These are phyloP conservation scores for Prinsepia uniflora DNA, from an alignment of 306 rosid species.

Conservation along the genomic window DNA sequence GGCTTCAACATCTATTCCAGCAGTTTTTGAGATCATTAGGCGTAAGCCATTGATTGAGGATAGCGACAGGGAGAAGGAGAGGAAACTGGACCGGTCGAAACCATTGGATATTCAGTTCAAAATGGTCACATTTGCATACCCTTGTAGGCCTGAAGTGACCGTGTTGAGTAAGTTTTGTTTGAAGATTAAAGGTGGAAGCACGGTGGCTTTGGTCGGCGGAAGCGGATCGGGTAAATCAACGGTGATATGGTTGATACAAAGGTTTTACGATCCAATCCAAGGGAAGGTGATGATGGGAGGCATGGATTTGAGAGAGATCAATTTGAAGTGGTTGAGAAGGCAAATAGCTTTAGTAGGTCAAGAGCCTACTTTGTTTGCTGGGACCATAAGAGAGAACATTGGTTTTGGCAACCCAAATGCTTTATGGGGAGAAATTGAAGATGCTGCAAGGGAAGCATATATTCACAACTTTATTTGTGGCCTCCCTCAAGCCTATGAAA, in stretches of 20 bases:
- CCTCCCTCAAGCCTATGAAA: constrained; percentile 88
- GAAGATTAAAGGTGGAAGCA: constrained; percentile 64
- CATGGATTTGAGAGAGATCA: constrained; percentile 62
- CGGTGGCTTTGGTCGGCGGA: constrained; percentile 74
- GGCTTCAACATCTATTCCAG: constrained; percentile 66
- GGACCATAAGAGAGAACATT: constrained; percentile 76
- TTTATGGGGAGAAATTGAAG: constrained; percentile 84
- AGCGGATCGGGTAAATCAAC: constrained; percentile 97
- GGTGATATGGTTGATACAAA: constrained; percentile 72
- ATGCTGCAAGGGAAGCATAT: constrained; percentile 72
- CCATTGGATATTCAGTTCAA: constrained; percentile 54
- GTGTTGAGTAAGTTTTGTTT: constrained; percentile 65
- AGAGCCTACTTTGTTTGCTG: constrained; percentile 82
- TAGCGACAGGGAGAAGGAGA: constrained; percentile 28
- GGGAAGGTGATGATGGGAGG: constrained; percentile 79
- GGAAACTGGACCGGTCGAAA: constrained; percentile 49
- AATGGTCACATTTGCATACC: constrained; percentile 79
- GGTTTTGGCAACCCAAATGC: constrained; percentile 67
- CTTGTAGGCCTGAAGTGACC: constrained; percentile 68
- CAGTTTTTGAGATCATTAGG: constrained; percentile 57
- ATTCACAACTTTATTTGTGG: constrained; percentile 78
- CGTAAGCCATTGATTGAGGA: constrained; percentile 56
- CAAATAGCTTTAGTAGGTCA: constrained; percentile 87
- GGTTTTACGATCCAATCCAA: constrained; percentile 85
- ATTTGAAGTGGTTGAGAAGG: constrained; percentile 77